phyloP scores from a whole-genome alignment of 2,329 filamentous ascomycete genomes.

The Fusarium napiforme region DNA sequence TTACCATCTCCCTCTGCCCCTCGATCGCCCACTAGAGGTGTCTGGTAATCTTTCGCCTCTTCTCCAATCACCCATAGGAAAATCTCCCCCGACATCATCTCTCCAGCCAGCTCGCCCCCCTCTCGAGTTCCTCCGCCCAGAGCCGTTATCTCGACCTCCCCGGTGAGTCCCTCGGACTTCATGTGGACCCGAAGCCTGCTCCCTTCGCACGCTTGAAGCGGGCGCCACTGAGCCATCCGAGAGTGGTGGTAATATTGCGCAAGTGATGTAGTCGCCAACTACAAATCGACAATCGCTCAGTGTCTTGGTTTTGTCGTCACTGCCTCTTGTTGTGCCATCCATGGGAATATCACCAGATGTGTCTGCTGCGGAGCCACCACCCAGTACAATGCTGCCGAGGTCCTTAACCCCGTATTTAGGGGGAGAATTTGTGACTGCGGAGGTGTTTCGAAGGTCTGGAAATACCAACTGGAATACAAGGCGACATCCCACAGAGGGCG shows the following conservation, averaged over 20 bases:
- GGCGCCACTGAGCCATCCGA: constrained; percentile 79
- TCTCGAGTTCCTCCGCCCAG: constrained; percentile 50
- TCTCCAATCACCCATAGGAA: constrained; percentile 71
- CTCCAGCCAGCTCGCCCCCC: constrained; percentile 54
- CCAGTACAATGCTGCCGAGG: constrained; percentile 83
- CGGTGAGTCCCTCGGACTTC: constrained; percentile 41
- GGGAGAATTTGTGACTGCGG: constrained; percentile 41
- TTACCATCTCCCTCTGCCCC: constrained; percentile 48
- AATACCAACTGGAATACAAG: constrained; percentile 90
- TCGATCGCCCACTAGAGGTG: constrained; percentile 50
- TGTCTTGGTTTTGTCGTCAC: constrained; percentile 76
- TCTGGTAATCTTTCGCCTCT: constrained; percentile 72
- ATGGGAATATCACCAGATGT: constrained; percentile 53
- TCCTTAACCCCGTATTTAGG: constrained; percentile 80
- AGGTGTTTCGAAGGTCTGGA: constrained; percentile 70
- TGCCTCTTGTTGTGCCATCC: constrained; percentile 49
- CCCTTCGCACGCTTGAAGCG: constrained; percentile 54
- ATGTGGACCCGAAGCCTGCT: constrained; percentile 32
- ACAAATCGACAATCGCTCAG: constrained; percentile 83
- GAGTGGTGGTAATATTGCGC: constrained; percentile 80
- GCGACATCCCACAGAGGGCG: constrained; percentile 81
- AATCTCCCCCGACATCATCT: constrained; percentile 51
- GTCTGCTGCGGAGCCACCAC: constrained; percentile 61
- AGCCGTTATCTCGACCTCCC: constrained; percentile 45
- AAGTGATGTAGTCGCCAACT: constrained; percentile 88